These are phyloP conservation scores for Leccinum pellstonianum DNA, from an alignment of 768 basidiomycete genomes.

Conservation along the genomic window DNA sequence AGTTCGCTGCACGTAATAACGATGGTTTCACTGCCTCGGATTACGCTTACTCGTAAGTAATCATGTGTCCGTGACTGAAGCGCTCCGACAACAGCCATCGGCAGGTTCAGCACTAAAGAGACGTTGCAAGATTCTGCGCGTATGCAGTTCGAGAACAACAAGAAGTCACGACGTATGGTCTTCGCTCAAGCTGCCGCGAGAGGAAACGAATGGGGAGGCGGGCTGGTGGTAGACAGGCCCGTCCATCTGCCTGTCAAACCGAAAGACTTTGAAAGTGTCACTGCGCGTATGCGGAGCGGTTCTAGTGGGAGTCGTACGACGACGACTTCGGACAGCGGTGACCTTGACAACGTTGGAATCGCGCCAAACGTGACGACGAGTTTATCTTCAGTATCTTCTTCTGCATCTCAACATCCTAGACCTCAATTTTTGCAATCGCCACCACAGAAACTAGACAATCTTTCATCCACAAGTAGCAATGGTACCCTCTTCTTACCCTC, in stretches of 20 bases:
- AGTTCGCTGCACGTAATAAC: conserved; percentile 80
- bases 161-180: conserved; percentile 66
- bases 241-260: conserved; percentile 48
- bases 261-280: conserved; percentile 38
- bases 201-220: conserved; percentile 59
- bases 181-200: conserved; percentile 71
- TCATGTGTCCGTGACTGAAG: conserved; percentile 1
- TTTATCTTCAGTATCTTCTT: conserved; percentile 62
- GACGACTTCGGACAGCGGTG: conserved; percentile 71
- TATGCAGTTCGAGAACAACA: conserved; percentile 75
- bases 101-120: conserved; percentile 70
- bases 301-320: conserved; percentile 81
- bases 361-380: conserved; percentile 41
- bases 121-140: conserved; percentile 81
- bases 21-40: conserved; percentile 90
- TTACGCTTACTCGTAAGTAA: conserved; percentile 65
- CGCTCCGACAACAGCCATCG: conserved; percentile 4
- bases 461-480: conserved; percentile 35
- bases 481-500: conserved; percentile 39
- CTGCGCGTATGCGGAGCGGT: conserved; percentile 70
- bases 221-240: conserved; percentile 41
- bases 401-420: conserved; percentile 53
- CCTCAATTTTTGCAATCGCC: conserved; percentile 42
- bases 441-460: conserved; percentile 36
- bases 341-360: conserved; percentile 47